Base-by-base conservation (phyloP, 2,329 filamentous ascomycete genomes). In the Pseudocercospora fijiensis region DNA sequence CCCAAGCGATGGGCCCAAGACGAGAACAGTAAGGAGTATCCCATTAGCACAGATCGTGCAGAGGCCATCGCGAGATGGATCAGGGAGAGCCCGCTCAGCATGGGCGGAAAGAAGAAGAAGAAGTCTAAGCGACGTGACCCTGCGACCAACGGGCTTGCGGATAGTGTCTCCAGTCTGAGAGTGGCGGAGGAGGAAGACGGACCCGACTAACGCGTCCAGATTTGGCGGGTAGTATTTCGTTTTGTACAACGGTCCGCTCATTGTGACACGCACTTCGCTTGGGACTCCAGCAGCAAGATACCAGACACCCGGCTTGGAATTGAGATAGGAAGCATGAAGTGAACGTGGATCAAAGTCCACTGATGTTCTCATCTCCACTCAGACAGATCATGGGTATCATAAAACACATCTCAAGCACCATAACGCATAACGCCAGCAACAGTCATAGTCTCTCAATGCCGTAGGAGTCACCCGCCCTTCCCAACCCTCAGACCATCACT, bases 21-120 rank as follows among this genome's bases (percentile, higher is more conserved):
- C 57, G 85, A 89, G 58, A 85, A 88, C 64, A 85, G 83, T 0
- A 86, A 85, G 70, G 88, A 91, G 67, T 90, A 90, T 73, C 85
- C 86, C 2, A 86, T 91, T 67, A 82, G 84, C 18, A 90, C 89
- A 1, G 88, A 90, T 67, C 83, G 90, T 22, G 90, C 90, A 0
- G 83, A 86, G 55, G 84, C 85, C 18, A 86, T 94, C 63, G 84
- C 87, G 0, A 78, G 85, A 47, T 95, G 91, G 90, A 84, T 94
- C 16, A 70, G 77, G 27, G 81, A 83, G 65, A 79, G 79, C 30
- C 81, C 80, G n/a, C 62, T 76, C 10, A 71, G 67, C 5, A 73
- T 77, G 52, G 77, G 78, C 30, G 74, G 70, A 11, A 72, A 66
- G 49, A 74, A 74, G 65, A 78, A 74, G 71, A 79, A 76, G 67